Evolutionary conservation across 2,329 filamentous ascomycete genomes (phyloP).

Genomic region (Aspergillus phoenicis): DNA sequence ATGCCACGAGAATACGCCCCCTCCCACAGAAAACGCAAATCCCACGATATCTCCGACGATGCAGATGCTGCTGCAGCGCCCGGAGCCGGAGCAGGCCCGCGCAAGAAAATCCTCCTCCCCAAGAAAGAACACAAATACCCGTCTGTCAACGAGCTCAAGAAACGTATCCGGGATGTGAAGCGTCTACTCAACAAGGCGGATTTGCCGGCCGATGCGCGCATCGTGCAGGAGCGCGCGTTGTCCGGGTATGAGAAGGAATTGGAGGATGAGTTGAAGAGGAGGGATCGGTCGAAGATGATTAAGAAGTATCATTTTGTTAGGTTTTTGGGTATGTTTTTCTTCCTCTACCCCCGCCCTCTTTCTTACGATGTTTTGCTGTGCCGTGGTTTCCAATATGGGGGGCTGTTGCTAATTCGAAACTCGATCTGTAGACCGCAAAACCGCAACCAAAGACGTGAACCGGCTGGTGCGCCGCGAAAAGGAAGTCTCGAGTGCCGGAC

Average conservation of each 20-base stretch:
- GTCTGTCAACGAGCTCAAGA: conserved; percentile 56
- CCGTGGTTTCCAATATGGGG: background rate
- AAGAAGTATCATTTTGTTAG: conserved; percentile 66
- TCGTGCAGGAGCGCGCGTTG: conserved; percentile 63
- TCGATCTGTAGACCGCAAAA: conserved; percentile 41
- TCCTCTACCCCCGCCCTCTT: background rate
- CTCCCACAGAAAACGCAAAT: conserved; percentile 32
- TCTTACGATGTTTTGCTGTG: too few relatives aligned
- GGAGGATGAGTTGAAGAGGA: conserved; percentile 50
- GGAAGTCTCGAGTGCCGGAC: conserved; percentile 32
- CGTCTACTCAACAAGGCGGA: conserved; percentile 54
- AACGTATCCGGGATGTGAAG: conserved; percentile 58
- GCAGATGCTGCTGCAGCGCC: too few relatives aligned
- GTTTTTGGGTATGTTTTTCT: conserved; percentile 55
- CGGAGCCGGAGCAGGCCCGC: background rate
- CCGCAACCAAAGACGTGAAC: conserved; percentile 44
- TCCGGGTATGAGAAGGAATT: conserved; percentile 60
- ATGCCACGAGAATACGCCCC: conserved; percentile 23
- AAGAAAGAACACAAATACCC: conserved; percentile 33
- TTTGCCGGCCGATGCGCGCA: conserved; percentile 57
- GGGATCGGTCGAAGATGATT: conserved; percentile 59
- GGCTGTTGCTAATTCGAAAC: background rate
- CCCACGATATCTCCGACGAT: conserved; percentile 31
- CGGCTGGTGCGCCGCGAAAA: conserved; percentile 43
- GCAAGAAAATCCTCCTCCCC: conserved; percentile 32